Percentiles rank a stretch among this genome's conserved stretches.
These are phyloP conservation scores for Leccinum fallax DNA, from an alignment of 1,284 basidiomycete species.

Conservation along the genomic window DNA sequence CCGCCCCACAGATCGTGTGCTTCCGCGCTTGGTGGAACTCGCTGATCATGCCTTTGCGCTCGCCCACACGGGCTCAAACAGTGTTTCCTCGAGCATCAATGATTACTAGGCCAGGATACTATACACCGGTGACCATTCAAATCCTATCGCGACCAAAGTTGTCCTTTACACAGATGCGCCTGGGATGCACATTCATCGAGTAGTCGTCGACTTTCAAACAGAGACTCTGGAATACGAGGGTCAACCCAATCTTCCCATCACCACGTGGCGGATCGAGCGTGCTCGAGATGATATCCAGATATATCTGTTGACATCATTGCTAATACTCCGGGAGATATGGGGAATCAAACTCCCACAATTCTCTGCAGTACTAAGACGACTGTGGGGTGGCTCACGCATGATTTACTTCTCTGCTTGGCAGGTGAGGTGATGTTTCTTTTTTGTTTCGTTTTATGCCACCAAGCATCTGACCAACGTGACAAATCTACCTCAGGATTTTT, in stretches of 20 bases:
- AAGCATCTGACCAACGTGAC: background rate
- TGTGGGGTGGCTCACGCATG: too few relatives aligned
- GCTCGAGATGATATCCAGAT: conserved; percentile 21
- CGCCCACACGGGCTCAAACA: background rate
- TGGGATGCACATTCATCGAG: conserved; percentile 9
- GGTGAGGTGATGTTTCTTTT: too few relatives aligned
- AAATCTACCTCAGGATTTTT: conserved; percentile 6
- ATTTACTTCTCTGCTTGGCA: too few relatives aligned
- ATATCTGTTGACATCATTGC: conserved; percentile 5
- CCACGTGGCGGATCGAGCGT: conserved; percentile 24
- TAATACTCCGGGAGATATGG: too few relatives aligned
- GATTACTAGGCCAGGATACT: conserved; percentile 19
- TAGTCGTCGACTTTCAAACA: conserved; percentile 24
- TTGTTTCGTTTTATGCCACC: too few relatives aligned
- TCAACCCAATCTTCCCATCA: conserved; percentile 20
- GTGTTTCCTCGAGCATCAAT: background rate
- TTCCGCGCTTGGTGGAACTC: conserved; percentile 9
- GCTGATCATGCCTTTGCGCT: background rate
- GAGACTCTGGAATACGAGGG: conserved; percentile 20
- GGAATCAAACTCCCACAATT: too few relatives aligned
- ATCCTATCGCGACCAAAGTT: conserved; percentile 16
- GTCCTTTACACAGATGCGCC: conserved; percentile 18
- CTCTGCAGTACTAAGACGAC: too few relatives aligned
- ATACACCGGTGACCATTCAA: conserved; percentile 12
- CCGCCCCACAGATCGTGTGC: conserved; percentile 5